A percentile compares a stretch with the other conserved stretches of the same genome.
phyloP scores from a whole-genome alignment of 495 filamentous ascomycete species.

The Annulohypoxylon moriforme region DNA sequence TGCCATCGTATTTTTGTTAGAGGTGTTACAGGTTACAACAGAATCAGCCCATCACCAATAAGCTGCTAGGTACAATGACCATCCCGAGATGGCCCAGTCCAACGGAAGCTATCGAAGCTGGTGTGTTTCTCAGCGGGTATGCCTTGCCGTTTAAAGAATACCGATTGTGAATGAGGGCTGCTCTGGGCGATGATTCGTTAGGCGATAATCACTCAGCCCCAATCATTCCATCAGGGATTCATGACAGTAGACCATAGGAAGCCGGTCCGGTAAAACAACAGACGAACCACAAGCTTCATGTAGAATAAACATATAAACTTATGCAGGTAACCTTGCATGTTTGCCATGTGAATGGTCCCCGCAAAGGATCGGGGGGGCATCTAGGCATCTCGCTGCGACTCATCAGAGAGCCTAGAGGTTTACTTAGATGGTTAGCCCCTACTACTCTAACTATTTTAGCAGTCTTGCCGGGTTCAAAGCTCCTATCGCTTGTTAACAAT shows the following conservation, averaged over 20 bases:
- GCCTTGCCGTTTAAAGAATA: slow-evolving; percentile 55
- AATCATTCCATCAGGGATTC: slow-evolving; percentile 36
- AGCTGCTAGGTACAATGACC: slow-evolving; percentile 18
- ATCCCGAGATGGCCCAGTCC: slow-evolving; percentile 27
- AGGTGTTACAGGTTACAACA: slow-evolving; percentile 29
- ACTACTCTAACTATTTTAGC: background rate
- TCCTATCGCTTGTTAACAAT: slow-evolving; percentile 33
- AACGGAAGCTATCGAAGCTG: slow-evolving; percentile 38
- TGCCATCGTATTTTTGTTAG: slow-evolving; percentile 40
- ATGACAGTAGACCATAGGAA: slow-evolving; percentile 23
- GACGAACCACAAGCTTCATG: slow-evolving; percentile 44
- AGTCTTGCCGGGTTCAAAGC: slow-evolving; percentile 12
- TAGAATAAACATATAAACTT: slow-evolving; percentile 37
- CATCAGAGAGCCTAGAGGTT: slow-evolving; percentile 27
- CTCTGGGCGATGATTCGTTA: slow-evolving; percentile 51
- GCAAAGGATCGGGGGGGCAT: slow-evolving; percentile 24
- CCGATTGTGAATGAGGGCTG: slow-evolving; percentile 42
- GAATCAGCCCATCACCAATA: slow-evolving; percentile 12
- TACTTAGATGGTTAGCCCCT: slow-evolving; percentile 15
- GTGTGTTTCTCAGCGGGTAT: slow-evolving; percentile 51
- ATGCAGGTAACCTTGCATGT: slow-evolving; percentile 45
- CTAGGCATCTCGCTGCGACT: slow-evolving; percentile 21
- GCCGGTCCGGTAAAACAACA: slow-evolving; percentile 34
- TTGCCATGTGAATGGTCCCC: slow-evolving; percentile 44
- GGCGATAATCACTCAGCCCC: slow-evolving; percentile 38